Percentiles rank a stretch among this genome's conserved stretches.
Conservation (phyloP, 1,284 basidiomycete genomes). For the Cystobasidiaceae sp. region DNA sequence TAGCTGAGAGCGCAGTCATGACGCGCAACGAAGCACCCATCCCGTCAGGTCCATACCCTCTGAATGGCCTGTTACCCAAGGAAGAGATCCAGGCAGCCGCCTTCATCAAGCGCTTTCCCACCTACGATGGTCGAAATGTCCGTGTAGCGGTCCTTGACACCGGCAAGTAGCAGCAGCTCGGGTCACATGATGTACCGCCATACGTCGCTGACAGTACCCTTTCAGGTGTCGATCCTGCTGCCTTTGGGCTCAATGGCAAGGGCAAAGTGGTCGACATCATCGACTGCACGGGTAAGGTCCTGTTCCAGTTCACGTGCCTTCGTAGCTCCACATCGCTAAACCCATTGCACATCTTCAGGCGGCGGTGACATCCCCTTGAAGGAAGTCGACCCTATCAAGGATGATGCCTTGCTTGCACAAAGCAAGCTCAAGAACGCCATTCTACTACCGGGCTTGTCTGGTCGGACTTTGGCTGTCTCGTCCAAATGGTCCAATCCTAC, state of each 20-base stretch:
- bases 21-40: constrained; percentile 4
- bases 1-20: neutral
- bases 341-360: constrained; percentile 9
- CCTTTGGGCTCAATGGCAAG: constrained; percentile 43
- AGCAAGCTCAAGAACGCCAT: neutral
- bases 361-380: constrained; percentile 38
- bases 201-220: neutral
- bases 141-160: constrained; percentile 48
- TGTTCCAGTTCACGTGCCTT: neutral
- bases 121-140: constrained; percentile 45
- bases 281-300: constrained; percentile 45
- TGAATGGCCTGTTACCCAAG: constrained; percentile 45
- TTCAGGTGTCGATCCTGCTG: constrained; percentile 46
- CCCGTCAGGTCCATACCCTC: constrained; percentile 40
- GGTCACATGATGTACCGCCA: too few species aligned
- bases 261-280: constrained; percentile 47
- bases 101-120: constrained; percentile 44
- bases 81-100: constrained; percentile 45
- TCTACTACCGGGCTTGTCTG: constrained; percentile 36
- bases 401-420: neutral
- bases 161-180: neutral
- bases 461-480: constrained; percentile 40
- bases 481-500: constrained; percentile 43
- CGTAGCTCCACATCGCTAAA: constrained; percentile 28
- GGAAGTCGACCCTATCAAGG: constrained; percentile 36